A percentile compares a stretch with the other conserved stretches of the same genome.
Evolutionary conservation across 2,329 filamentous ascomycete species (phyloP).

Genomic region (Fusarium dimerum): DNA sequence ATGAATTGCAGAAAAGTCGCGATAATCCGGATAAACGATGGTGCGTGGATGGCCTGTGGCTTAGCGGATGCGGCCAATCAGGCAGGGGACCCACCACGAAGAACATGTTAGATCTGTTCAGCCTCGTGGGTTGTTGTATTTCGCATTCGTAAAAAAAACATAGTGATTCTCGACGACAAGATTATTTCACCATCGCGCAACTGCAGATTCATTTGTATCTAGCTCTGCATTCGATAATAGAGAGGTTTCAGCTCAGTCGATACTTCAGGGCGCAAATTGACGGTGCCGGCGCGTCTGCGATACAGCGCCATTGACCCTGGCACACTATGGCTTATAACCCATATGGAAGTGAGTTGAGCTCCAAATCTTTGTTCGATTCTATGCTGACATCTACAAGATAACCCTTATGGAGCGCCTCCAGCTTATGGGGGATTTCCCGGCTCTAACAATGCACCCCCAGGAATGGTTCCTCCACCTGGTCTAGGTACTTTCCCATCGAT

Average conservation of each 20-base stretch:
- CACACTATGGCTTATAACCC: constrained; percentile 59
- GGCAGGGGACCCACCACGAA: constrained; percentile 21
- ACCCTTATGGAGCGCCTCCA: constrained; percentile 73
- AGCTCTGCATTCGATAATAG: neutral
- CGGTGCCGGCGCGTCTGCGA: constrained; percentile 6
- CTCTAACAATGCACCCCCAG: constrained; percentile 56
- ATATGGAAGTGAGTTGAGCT: constrained; percentile 51
- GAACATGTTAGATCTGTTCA: constrained; percentile 19
- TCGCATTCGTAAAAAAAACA: constrained; percentile 7
- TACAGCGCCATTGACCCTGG: constrained; percentile 15
- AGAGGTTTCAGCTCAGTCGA: too few relatives aligned
- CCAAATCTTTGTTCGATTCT: neutral
- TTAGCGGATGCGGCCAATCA: constrained; percentile 15
- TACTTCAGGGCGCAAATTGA: neutral
- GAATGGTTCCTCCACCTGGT: constrained; percentile 77
- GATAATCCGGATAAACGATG: constrained; percentile 33
- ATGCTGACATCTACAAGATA: constrained; percentile 30
- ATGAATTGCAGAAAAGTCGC: constrained; percentile 27
- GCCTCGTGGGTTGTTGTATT: constrained; percentile 27
- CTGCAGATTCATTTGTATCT: neutral
- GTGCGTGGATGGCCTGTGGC: constrained; percentile 22
- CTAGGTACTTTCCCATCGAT: constrained; percentile 62
- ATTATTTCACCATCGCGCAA: neutral
- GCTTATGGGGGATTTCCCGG: constrained; percentile 72
- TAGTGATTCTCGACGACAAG: neutral